These are phyloP conservation scores for Aquilaria yunnanensis DNA, from an alignment of 345 rosid species.

Conservation along the genomic window DNA sequence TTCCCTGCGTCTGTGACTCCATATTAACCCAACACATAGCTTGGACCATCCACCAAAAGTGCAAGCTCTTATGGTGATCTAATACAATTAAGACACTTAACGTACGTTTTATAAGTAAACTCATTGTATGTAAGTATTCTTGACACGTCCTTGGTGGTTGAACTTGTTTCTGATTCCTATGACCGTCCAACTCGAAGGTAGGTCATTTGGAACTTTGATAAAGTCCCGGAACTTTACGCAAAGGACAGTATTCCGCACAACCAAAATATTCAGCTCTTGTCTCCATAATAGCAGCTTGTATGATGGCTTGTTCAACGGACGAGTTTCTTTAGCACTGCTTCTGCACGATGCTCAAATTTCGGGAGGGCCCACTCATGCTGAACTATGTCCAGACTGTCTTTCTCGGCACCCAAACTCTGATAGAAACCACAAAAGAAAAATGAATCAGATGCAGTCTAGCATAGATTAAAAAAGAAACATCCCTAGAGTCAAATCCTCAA, in stretches of 20 bases:
- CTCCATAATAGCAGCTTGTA: not conserved
- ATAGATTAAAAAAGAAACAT: not conserved
- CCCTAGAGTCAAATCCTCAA: no score
- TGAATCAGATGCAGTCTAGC: not conserved
- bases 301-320: constrained; percentile 28
- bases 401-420: constrained; percentile 87
- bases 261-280: no score
- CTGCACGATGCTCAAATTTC: constrained; percentile 85
- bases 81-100: no score
- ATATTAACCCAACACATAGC: no score
- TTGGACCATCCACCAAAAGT: no score
- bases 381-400: constrained; percentile 67
- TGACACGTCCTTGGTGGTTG: not conserved
- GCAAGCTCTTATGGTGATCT: no score
- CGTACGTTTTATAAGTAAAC: no score
- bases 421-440: constrained; percentile 1
- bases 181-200: no score
- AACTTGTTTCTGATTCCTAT: not conserved
- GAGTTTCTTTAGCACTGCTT: constrained; percentile 73
- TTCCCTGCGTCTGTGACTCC: no score
- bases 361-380: constrained; percentile 88
- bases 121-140: no score
- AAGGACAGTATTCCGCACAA: not conserved
- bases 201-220: not conserved
- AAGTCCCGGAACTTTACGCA: not conserved